Base-by-base conservation (phyloP, 2,329 filamentous ascomycete genomes). In the Zymoseptoria pseudotritici region DNA sequence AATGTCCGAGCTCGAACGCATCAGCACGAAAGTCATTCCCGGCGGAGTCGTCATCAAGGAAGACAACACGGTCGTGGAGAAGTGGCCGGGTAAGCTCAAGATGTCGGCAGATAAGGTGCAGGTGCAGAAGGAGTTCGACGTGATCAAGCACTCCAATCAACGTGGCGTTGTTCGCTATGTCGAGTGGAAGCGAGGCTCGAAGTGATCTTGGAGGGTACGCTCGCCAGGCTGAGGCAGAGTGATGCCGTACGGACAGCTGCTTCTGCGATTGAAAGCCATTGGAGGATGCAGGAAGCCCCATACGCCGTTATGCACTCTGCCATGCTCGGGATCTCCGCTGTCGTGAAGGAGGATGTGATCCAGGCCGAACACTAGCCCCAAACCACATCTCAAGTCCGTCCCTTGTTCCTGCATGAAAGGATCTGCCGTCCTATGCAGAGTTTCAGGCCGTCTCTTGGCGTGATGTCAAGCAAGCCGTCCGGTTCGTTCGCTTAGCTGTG, bases 11-110 rank as follows among this genome's bases (percentile, higher is more conserved):
- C 26, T 29, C 2, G 26, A 29, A 29, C 26, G 26, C 2, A 29
- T 9, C 26, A 29, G 26, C 26, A 29, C 26, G 4, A 29, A 9
- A 29, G 26, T 29, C 26, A 29, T 29, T 9, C 26, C 26, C 2
- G 26, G 26, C 26, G 26, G 26, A 29, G 26, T 29, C 26, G 2
- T 29, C 2, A 29, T 63, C 58, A 66, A 66, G 56, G n/a, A 57
- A 17, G 11, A 20, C 3, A 29, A 67, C 36, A 68, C 61, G 5
- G 58, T 68, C 50, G 49, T 66, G 21, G 65, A 62, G 29, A 61
- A 64, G 53, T 66, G 65, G 65, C 65, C 63, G 8, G 20, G 61
- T 17, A 42, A 50, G n/a, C 46, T 68, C 4, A 63, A 62, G 42
- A 7, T 58, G 29, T 7, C 11, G 24, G 26, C 50, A 2, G 53